phyloP scores from a whole-genome alignment of 2,329 filamentous ascomycete species.

The Colletotrichum sansevieriae region DNA sequence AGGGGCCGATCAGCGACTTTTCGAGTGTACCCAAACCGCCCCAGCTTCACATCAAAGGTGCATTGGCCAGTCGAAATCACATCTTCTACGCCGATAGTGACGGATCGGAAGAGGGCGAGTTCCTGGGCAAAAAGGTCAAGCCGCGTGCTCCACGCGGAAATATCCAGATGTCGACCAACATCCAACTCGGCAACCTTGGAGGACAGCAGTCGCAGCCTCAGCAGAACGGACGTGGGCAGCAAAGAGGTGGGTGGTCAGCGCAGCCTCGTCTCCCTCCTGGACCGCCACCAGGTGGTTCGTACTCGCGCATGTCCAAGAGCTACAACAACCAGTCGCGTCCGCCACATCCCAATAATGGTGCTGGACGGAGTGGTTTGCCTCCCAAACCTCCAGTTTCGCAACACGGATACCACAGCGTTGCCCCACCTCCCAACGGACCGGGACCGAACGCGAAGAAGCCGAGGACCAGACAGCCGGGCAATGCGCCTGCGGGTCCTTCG shows the following conservation, averaged over 20 bases:
- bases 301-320: constrained; percentile 40
- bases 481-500: constrained; percentile 21
- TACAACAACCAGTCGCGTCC: constrained; percentile 33
- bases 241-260: constrained; percentile 35
- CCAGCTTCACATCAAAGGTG: constrained; percentile 49
- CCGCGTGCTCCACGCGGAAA: constrained; percentile 49
- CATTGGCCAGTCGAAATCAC: constrained; percentile 53
- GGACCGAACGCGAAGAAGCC: constrained; percentile 37
- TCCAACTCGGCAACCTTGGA: constrained; percentile 49
- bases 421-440: constrained; percentile 34
- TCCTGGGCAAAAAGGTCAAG: constrained; percentile 54
- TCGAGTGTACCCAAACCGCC: constrained; percentile 45
- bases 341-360: constrained; percentile 21
- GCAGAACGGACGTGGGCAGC: constrained; percentile 34
- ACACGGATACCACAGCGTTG: constrained; percentile 34
- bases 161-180: constrained; percentile 57
- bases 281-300: constrained; percentile 45
- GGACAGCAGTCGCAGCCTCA: constrained; percentile 40
- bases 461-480: constrained; percentile 29
- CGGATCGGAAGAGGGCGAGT: constrained; percentile 59
- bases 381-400: constrained; percentile 40
- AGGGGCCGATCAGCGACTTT: constrained; percentile 54
- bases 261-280: constrained; percentile 55
- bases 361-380: constrained; percentile 24
- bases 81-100: constrained; percentile 62